Percentiles rank a stretch among this genome's conserved stretches.
Conservation (phyloP, 148 eudicot genomes). For the Selenicereus undatus region DNA sequence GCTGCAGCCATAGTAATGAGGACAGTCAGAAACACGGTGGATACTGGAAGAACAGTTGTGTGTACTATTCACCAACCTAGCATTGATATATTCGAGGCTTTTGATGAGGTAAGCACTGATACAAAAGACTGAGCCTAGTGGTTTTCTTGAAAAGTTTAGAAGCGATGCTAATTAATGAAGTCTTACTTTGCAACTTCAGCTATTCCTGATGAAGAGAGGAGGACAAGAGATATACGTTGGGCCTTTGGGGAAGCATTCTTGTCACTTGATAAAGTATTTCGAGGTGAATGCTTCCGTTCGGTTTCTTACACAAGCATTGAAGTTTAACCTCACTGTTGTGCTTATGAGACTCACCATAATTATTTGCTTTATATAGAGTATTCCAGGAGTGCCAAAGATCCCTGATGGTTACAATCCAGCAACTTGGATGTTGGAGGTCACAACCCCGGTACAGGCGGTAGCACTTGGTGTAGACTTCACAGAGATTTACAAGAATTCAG, state of each 20-base stretch:
- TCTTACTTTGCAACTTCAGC: conserved; percentile 29
- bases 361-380: conserved; percentile 31
- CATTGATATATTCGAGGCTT: conserved; percentile 81
- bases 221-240: conserved; percentile 83
- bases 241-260: conserved; percentile 57
- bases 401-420: conserved; percentile 61
- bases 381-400: conserved; percentile 55
- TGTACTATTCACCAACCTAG: conserved; percentile 91
- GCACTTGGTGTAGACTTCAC: conserved; percentile 57
- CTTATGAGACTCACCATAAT: neutral
- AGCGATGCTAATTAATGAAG: neutral
- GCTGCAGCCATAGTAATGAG: conserved; percentile 90
- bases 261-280: conserved; percentile 58
- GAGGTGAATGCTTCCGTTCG: conserved; percentile 41
- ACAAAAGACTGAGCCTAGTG: neutral
- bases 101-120: conserved; percentile 56
- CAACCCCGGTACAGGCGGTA: conserved; percentile 51
- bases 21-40: conserved; percentile 73
- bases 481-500: conserved; percentile 41
- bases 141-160: neutral
- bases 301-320: neutral
- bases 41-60: conserved; percentile 83
- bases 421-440: conserved; percentile 77
- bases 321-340: neutral
- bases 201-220: conserved; percentile 69